A percentile compares a stretch with the other conserved stretches of the same genome.
phyloP scores from a whole-genome alignment of 164 flowering plant genomes.

The Sedum album region DNA sequence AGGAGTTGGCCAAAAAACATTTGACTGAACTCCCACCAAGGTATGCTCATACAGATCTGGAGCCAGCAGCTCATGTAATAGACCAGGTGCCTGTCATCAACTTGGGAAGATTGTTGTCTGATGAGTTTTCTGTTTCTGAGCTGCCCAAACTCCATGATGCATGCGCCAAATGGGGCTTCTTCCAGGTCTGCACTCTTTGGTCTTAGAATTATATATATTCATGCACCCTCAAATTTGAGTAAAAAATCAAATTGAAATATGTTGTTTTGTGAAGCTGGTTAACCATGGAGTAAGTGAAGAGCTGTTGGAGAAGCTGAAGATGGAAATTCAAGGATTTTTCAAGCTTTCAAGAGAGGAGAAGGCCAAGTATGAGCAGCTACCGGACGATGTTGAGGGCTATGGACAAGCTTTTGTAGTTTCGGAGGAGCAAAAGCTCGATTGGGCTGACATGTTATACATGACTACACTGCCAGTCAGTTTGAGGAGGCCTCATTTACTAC shows the following conservation, averaged over 20 bases:
- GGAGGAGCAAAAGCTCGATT: constrained; percentile 26
- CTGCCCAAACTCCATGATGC: constrained; percentile 22
- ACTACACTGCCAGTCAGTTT: constrained; percentile 18
- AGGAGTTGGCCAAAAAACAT: background rate
- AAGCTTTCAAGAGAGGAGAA: constrained; percentile 32
- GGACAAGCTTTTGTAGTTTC: constrained; percentile 37
- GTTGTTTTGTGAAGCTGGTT: constrained; percentile 18
- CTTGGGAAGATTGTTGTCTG: constrained; percentile 12
- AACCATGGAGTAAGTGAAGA: constrained; percentile 27
- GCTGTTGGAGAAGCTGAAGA: constrained; percentile 24
- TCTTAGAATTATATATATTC: background rate
- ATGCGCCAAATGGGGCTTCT: constrained; percentile 39
- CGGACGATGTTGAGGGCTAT: constrained; percentile 28
- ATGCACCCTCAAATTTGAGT: background rate
- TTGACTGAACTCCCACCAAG: background rate
- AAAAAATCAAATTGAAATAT: background rate
- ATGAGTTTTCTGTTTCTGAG: constrained; percentile 13
- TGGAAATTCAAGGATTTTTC: constrained; percentile 22
- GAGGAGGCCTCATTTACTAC: constrained; percentile 21
- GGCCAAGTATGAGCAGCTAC: constrained; percentile 22
- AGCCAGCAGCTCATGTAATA: background rate
- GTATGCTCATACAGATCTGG: constrained; percentile 1
- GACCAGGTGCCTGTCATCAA: constrained; percentile 23
- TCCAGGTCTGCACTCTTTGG: constrained; percentile 19
- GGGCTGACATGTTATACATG: constrained; percentile 24